Conservation (phyloP, 768 basidiomycete genomes). For the Rhodocollybia butyracea region DNA sequence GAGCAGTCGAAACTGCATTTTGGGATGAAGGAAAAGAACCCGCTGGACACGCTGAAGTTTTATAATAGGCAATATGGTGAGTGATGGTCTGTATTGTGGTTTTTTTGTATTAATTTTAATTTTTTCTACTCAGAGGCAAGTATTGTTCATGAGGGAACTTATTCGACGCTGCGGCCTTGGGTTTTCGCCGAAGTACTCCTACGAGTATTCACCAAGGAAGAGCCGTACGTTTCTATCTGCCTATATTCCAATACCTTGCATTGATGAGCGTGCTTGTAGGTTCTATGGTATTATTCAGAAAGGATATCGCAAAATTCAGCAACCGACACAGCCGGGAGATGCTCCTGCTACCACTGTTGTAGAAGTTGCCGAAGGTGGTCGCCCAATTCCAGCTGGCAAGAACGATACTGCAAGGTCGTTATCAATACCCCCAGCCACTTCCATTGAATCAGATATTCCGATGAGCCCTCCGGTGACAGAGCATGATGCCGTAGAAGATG, state of each 20-base stretch:
- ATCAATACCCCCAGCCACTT: background rate
- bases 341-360: background rate
- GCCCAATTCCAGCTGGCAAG: background rate
- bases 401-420: background rate
- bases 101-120: background rate
- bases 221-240: conserved; percentile 23
- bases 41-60: conserved; percentile 66
- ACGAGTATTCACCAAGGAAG: conserved; percentile 68
- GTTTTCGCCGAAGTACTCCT: conserved; percentile 70
- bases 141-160: conserved; percentile 54
- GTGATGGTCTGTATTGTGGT: conserved; percentile 13
- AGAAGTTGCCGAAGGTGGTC: background rate
- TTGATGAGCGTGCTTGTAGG: conserved; percentile 15
- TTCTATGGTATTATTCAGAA: conserved; percentile 64
- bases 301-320: conserved; percentile 46
- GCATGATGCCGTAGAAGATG: background rate
- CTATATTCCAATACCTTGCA: background rate
- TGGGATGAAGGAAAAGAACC: conserved; percentile 70
- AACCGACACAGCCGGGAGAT: no score
- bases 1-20: conserved; percentile 68
- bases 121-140: no score
- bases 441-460: background rate
- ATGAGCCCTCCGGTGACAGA: conserved; percentile 1
- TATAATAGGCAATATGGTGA: conserved; percentile 61
- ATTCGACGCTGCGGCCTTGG: conserved; percentile 62